Conservation (phyloP, 163 green algal species). For the Chlamydomonas reinhardtii region DNA sequence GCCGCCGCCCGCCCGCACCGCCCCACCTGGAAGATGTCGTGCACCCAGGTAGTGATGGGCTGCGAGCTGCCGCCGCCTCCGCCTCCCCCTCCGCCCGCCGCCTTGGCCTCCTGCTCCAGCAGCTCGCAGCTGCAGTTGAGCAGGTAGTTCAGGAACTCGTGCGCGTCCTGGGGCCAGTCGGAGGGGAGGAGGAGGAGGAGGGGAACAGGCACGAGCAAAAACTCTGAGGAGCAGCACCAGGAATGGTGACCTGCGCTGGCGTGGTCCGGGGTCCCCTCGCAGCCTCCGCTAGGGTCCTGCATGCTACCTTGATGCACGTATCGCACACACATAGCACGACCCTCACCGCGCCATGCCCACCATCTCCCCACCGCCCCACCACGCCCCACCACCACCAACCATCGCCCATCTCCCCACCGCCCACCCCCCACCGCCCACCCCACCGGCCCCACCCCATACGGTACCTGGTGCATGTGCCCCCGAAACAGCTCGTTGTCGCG, state of each 20-base stretch:
- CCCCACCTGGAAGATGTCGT: slow-evolving; percentile 83
- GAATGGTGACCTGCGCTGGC: too few species aligned
- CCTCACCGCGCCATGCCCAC: too few species aligned
- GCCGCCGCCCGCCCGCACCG: neutral
- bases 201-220: too few species aligned
- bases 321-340: too few species aligned
- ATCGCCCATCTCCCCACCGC: too few species aligned
- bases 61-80: slow-evolving; percentile 6
- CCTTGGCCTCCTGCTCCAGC: slow-evolving; percentile 86
- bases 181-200: neutral
- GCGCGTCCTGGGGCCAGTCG: slow-evolving; percentile 88
- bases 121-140: slow-evolving; percentile 95
- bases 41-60: slow-evolving; percentile 79
- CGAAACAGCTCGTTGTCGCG: slow-evolving; percentile 96
- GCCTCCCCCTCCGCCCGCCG: neutral
- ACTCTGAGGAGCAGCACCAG: too few species aligned
- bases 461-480: slow-evolving; percentile 95
- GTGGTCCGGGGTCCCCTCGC: too few species aligned
- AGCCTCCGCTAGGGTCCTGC: too few species aligned
- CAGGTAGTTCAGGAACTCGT: slow-evolving; percentile 99
- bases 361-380: too few species aligned
- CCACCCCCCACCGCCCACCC: too few species aligned
- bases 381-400: too few species aligned
- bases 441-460: slow-evolving; percentile 25
- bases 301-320: too few species aligned